Conservation (phyloP, 2,329 filamentous ascomycete genomes). For the Penicillium expansum region DNA sequence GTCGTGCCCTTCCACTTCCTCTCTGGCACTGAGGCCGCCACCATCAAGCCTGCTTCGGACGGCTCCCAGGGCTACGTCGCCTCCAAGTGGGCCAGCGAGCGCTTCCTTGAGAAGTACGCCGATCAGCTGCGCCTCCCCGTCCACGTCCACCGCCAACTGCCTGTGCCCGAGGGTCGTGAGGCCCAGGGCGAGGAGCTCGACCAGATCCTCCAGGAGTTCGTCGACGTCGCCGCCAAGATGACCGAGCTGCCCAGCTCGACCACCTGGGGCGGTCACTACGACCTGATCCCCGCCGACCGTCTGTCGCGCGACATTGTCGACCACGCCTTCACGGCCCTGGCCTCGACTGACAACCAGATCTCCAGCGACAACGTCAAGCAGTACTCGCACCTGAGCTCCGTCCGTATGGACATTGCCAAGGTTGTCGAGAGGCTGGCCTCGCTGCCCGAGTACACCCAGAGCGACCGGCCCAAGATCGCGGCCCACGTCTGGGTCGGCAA, state of each 20-base stretch:
- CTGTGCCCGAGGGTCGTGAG: too few species aligned
- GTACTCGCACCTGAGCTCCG: background rate
- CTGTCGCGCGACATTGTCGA: background rate
- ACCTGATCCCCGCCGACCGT: background rate
- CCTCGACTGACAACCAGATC: background rate
- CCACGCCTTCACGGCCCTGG: background rate
- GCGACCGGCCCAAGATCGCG: background rate
- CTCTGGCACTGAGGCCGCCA: too few species aligned
- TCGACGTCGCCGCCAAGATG: background rate
- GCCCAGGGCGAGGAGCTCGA: background rate
- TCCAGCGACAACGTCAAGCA: background rate
- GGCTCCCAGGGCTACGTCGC: too few species aligned
- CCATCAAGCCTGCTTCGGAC: too few species aligned
- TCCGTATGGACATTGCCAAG: background rate
- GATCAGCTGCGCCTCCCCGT: too few species aligned
- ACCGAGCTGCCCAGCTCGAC: background rate
- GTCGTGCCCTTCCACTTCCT: too few species aligned
- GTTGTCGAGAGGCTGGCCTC: background rate
- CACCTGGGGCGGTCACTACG: background rate
- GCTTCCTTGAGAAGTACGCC: too few species aligned
- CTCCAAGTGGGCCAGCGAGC: too few species aligned
- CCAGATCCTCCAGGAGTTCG: background rate
- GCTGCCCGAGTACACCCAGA: background rate
- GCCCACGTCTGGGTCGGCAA: background rate
- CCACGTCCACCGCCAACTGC: too few species aligned